These are phyloP conservation scores for Fusarium protoensiforme DNA, from an alignment of 2,329 filamentous ascomycete species.

Conservation along the genomic window DNA sequence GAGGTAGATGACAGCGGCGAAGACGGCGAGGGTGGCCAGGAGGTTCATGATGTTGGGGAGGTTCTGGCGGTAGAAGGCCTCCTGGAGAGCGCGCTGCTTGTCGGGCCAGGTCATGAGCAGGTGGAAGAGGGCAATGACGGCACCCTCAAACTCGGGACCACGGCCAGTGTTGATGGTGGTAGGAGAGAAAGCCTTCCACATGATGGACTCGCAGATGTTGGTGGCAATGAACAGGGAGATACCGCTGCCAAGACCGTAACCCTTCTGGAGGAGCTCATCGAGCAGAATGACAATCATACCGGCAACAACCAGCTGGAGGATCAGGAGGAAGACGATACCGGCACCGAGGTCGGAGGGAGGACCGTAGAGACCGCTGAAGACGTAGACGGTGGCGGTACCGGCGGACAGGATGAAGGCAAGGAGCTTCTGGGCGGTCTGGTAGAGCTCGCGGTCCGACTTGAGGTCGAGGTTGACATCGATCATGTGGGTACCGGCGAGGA, in stretches of 20 bases:
- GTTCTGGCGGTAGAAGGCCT: slow-evolving; percentile 99
- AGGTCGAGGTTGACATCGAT: slow-evolving; percentile 99
- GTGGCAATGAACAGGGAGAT: slow-evolving; percentile 99
- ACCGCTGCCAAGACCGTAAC: slow-evolving; percentile 96
- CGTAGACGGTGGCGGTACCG: slow-evolving; percentile 97
- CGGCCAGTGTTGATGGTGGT: slow-evolving; percentile 99
- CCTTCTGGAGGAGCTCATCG: slow-evolving; percentile 99
- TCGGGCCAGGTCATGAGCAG: slow-evolving; percentile 98
- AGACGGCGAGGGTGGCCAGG: slow-evolving; percentile 90
- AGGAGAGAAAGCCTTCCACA: slow-evolving; percentile 99
- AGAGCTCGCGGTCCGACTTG: slow-evolving; percentile 99
- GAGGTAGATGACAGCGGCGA: slow-evolving; percentile 98
- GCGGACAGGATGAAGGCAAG: slow-evolving; percentile 98
- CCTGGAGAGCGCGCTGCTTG: slow-evolving; percentile 98
- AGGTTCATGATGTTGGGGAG: slow-evolving; percentile 99
- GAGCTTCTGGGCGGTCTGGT: slow-evolving; percentile 99
- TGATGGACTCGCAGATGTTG: slow-evolving; percentile 99
- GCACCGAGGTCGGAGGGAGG: slow-evolving; percentile 96
- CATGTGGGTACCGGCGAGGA: slow-evolving; percentile 98
- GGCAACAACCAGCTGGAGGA: slow-evolving; percentile 96
- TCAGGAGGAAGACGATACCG: slow-evolving; percentile 97
- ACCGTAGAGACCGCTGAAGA: slow-evolving; percentile 97
- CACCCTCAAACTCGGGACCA: slow-evolving; percentile 98
- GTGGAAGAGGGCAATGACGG: slow-evolving; percentile 97
- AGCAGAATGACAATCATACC: slow-evolving; percentile 99